phyloP scores from a whole-genome alignment of 2,329 filamentous ascomycete genomes.

The Aspergillus unguis region DNA sequence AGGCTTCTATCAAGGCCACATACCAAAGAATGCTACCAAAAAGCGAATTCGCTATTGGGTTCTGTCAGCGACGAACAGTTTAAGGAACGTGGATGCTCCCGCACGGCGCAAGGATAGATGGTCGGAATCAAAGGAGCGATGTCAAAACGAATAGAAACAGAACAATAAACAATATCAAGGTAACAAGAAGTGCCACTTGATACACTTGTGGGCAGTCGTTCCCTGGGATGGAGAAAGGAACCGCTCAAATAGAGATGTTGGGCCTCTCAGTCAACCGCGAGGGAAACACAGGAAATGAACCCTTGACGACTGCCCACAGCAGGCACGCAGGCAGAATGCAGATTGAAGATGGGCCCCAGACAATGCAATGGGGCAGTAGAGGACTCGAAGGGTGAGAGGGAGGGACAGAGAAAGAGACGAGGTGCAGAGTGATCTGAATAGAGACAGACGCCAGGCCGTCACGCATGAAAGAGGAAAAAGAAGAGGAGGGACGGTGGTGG shows the following conservation, averaged over 20 bases:
- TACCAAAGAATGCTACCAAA: constrained; percentile 24
- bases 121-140: constrained; percentile 9
- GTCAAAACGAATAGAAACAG: constrained; percentile 6
- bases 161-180: constrained; percentile 7
- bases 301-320: constrained; percentile 26
- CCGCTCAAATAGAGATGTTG: constrained; percentile 1
- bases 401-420: constrained; percentile 12
- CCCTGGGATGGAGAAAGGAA: constrained; percentile 37
- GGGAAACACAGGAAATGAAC: constrained; percentile 14
- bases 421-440: constrained; percentile 7
- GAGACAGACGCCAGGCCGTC: constrained; percentile 16
- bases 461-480: constrained; percentile 3
- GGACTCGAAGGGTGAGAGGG: constrained; percentile 10
- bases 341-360: constrained; percentile 14
- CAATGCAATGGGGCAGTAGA: constrained; percentile 6
- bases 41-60: constrained; percentile 17
- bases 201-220: constrained; percentile 35
- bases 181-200: constrained; percentile 19
- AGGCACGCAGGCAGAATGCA: constrained; percentile 12
- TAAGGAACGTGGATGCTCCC: constrained; percentile 18
- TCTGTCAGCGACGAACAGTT: constrained; percentile 18
- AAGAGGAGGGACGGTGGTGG: constrained; percentile 1
- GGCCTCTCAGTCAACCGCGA: constrained; percentile 11
- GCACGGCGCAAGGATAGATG: constrained; percentile 7
- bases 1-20: constrained; percentile 16